Percentiles rank a stretch among this genome's conserved stretches.
These are phyloP conservation scores for Colletotrichum higginsianum DNA, from an alignment of 2,329 filamentous ascomycete genomes.

Conservation along the genomic window DNA sequence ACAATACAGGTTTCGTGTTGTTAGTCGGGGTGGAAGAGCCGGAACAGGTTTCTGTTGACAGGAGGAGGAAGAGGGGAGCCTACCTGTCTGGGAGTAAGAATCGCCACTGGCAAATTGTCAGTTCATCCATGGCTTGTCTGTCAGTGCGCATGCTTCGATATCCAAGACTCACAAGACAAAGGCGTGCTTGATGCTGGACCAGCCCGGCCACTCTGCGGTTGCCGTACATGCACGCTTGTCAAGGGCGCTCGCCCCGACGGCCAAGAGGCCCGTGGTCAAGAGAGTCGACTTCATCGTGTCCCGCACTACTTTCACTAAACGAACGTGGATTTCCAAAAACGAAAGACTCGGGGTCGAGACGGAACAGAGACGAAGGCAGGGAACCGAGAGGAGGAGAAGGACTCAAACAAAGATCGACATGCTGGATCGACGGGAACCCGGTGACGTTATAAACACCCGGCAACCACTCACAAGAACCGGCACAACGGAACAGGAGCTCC, in stretches of 20 bases:
- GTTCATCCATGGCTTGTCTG: neutral
- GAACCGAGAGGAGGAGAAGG: neutral
- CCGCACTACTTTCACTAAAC: constrained; percentile 10
- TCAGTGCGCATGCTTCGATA: neutral
- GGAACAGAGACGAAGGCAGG: neutral
- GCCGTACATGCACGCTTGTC: constrained; percentile 44
- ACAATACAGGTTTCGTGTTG: constrained; percentile 31
- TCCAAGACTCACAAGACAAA: constrained; percentile 53
- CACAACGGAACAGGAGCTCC: neutral
- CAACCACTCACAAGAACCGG: neutral
- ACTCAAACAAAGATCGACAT: neutral
- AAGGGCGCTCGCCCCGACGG: constrained; percentile 10
- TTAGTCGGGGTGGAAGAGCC: constrained; percentile 2
- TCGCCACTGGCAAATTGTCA: constrained; percentile 47
- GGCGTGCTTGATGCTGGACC: constrained; percentile 55
- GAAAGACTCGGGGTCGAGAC: neutral
- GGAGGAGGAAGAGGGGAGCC: neutral
- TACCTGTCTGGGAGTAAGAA: constrained; percentile 50
- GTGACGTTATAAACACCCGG: constrained; percentile 9
- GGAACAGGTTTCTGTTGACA: neutral
- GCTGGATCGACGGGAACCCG: constrained; percentile 6
- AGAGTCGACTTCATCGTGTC: constrained; percentile 32
- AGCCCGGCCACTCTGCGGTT: constrained; percentile 53
- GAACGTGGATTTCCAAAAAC: neutral
- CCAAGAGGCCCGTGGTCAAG: constrained; percentile 11